phyloP scores from a whole-genome alignment of 208 protist species.

The Jaenimonas drosophilae region DNA sequence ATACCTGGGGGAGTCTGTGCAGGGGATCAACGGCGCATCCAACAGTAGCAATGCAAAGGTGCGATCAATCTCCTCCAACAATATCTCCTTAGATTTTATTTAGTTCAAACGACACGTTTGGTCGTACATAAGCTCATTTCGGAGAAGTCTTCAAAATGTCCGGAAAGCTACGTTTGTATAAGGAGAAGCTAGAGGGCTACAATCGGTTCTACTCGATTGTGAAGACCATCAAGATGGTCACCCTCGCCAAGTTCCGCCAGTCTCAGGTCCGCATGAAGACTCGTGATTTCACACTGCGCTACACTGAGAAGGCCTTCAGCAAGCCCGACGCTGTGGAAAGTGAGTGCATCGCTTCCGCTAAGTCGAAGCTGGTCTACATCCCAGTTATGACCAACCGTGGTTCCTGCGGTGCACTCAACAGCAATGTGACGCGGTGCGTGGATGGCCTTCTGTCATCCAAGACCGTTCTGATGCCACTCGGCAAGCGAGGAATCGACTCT shows the following conservation, averaged over 20 bases:
- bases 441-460: conserved; percentile 42
- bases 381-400: conserved; percentile 86
- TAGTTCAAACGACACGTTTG: too few relatives aligned
- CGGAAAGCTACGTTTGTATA: conserved; percentile 86
- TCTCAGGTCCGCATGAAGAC: conserved; percentile 70
- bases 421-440: conserved; percentile 56
- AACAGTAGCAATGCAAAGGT: too few relatives aligned
- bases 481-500: conserved; percentile 80
- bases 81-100: too few relatives aligned
- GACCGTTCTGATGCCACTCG: conserved; percentile 64
- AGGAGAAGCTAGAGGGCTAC: conserved; percentile 88
- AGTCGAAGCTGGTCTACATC: conserved; percentile 60
- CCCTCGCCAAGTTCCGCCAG: conserved; percentile 78
- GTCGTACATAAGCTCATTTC: conserved; percentile 5
- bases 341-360: conserved; percentile 12
- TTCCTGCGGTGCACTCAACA: conserved; percentile 85
- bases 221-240: conserved; percentile 92
- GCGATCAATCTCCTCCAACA: too few relatives aligned
- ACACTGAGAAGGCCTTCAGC: conserved; percentile 86
- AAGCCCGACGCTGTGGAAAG: conserved; percentile 27
- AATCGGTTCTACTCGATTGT: conserved; percentile 89
- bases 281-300: conserved; percentile 82
- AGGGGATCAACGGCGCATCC: too few relatives aligned
- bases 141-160: conserved; percentile 45
- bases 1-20: too few relatives aligned